phyloP scores from a whole-genome alignment of 345 rosid species.

The Erodium maritimum region DNA sequence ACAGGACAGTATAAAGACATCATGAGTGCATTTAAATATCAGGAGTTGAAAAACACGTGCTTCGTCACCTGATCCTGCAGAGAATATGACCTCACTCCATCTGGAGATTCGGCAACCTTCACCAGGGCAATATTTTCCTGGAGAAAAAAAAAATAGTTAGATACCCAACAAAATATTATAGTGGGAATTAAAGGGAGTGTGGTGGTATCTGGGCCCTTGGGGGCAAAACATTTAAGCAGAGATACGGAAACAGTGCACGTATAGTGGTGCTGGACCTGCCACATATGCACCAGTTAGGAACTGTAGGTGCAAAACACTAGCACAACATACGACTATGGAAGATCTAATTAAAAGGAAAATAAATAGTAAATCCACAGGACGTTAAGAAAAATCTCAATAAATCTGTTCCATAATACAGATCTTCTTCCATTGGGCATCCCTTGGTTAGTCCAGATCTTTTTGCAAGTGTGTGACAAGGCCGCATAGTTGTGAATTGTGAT shows the following conservation, averaged over 20 bases:
- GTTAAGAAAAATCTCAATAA: too few relatives aligned
- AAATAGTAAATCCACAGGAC: background rate
- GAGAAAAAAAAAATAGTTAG: conserved; percentile 12
- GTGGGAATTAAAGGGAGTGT: conserved; percentile 7
- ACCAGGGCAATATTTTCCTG: conserved; percentile 28
- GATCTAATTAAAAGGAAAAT: conserved; percentile 6
- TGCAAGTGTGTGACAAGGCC: background rate
- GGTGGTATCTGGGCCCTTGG: conserved; percentile 16
- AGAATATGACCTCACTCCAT: conserved; percentile 61
- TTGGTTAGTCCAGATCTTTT: background rate
- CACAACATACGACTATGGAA: conserved; percentile 8
- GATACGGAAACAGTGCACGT: conserved; percentile 39
- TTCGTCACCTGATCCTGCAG: conserved; percentile 40
- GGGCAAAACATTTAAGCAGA: conserved; percentile 34
- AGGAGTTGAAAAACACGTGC: conserved; percentile 39
- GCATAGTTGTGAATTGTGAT: background rate
- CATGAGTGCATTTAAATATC: conserved; percentile 17
- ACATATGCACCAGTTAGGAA: conserved; percentile 51
- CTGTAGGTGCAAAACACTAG: conserved; percentile 10
- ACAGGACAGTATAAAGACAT: conserved; percentile 23
- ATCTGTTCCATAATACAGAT: background rate
- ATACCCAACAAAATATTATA: background rate
- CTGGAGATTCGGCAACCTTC: conserved; percentile 31
- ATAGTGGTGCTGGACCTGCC: conserved; percentile 63
- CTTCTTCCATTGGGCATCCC: background rate